Base-by-base conservation (phyloP, 2,329 filamentous ascomycete species). In the Lachnum nothofagi region DNA sequence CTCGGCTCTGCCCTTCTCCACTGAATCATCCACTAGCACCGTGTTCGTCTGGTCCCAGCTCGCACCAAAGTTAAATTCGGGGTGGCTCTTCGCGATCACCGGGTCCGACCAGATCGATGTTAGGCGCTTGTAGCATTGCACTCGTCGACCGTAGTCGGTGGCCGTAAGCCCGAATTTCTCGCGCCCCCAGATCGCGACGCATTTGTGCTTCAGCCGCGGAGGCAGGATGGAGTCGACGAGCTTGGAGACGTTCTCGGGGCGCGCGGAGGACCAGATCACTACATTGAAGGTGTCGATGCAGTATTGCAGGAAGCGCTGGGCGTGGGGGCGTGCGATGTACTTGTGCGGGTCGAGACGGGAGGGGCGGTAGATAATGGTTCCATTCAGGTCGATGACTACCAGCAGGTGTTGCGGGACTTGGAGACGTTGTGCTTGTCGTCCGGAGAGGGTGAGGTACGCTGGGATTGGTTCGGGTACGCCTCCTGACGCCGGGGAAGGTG, bases 101-200 rank as follows among this genome's bases (percentile, higher is more conserved):
- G 67, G 65, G 55, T 81, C 69, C 10, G 60, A 61, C 93, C 93
- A 98, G 0, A 96, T 69, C 42, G 69, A 72, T 0, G 80, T 74
- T 3, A 98, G 76, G 31, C 87, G 79, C 72, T 98, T 98, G 75
- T 96, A 97, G 49, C 91, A 89, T 65, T 94, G 88, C 0, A 91
- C 82, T 49, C 87, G 86, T 42, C 68, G 58, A 49, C 75, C 71
- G 70, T 86, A 95, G 64, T 95, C 84, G 3, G 65, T 53, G 0
- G 58, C 34, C 0, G 77, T 76, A 3, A 98, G 77, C 17, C 80
- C 80, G 50, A 97, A 84, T 22, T 76, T 79, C 61, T 95, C 85
- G 24, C 93, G 82, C 5, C 75, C 85, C 90, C 91, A 96, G 46
- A 84, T 70, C 16, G 83, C 85, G 24, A 88, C 73, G 16, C 94